These are phyloP conservation scores for Barnettozyma californica DNA, from an alignment of 805 yeast species.

Conservation along the genomic window DNA sequence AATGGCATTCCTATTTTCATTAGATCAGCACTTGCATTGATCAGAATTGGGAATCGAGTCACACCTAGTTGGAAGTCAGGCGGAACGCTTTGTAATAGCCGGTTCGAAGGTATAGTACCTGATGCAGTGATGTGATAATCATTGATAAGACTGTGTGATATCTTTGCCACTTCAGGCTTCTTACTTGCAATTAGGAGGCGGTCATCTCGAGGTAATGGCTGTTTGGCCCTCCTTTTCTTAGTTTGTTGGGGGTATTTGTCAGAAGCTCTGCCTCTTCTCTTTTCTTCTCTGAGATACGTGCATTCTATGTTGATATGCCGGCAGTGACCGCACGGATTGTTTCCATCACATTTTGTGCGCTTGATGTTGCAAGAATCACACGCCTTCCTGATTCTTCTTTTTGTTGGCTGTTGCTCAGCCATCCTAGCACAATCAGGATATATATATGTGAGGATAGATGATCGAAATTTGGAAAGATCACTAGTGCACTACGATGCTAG, in stretches of 20 bases:
- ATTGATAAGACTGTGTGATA: conserved; percentile 1
- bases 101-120: conserved; percentile 6
- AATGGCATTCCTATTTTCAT: conserved; percentile 14
- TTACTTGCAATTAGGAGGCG: not conserved
- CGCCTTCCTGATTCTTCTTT: conserved; percentile 31
- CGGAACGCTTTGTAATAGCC: not conserved
- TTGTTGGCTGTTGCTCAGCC: conserved; percentile 6
- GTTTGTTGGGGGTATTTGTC: conserved; percentile 34
- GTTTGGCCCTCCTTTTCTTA: conserved; percentile 20
- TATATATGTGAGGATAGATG: too few species aligned
- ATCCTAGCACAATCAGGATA: too few species aligned
- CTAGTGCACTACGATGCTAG: too few species aligned
- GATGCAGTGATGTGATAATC: not conserved
- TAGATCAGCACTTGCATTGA: conserved; percentile 9
- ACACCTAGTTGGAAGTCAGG: conserved; percentile 9
- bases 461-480: too few species aligned
- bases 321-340: conserved; percentile 40
- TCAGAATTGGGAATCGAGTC: conserved; percentile 13
- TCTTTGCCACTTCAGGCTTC: conserved; percentile 4
- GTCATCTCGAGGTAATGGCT: not conserved
- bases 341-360: conserved; percentile 45
- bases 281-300: conserved; percentile 38
- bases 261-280: conserved; percentile 43
- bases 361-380: conserved; percentile 44
- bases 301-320: conserved; percentile 28